Evolutionary conservation across 202 grass and related monocot species (phyloP), one percentile per base, ranked within the genome.

Genomic region (Elaeis oleifera): DNA sequence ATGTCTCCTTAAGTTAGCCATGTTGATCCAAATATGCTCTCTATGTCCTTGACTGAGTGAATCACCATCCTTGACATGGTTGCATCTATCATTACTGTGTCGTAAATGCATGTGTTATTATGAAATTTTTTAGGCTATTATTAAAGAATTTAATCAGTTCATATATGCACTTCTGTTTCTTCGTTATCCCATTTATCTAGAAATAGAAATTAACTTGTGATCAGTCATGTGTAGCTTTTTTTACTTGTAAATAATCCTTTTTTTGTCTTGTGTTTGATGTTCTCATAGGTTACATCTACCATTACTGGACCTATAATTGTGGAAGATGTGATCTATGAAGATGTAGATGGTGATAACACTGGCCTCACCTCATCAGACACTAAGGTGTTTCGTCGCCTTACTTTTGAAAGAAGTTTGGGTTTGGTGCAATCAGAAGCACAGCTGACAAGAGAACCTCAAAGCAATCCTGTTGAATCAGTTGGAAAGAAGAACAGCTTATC

Each of bases 381-480:
- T 27, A 64, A 58, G 64, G 76, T 81, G 64, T 97, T 83, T 64
- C 79, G 88, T 5, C 82, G 88, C 31, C 87, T 97, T 79, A 74
- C 77, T 66, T 97, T 97, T 72, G 86, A 85, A 57, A 81, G 92
- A 89, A 97, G 82, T 85, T 78, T 74, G 53, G 77, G 82, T 53
- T 91, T 97, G 77, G 76, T 97, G 72, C 92, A 97, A 78, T 97
- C 92, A 71, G 92, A 97, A 78, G 84, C 87, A 57, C 77, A 91
- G 76, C 20, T 91, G 53, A 56, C 18, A 16, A 26, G 36, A 56
- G 53, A 68, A 23, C 18, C 13, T 32, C 26, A 68, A 3, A 65
- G 74, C 22, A 83, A 61, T 71, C 65, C 51, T 68, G 60, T 74
- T 2, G 78, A 73, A 60, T 39, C 22, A 48, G 73, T 85, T 18